phyloP scores from a whole-genome alignment of 306 rosid genomes.

The Quercus variabilis region DNA sequence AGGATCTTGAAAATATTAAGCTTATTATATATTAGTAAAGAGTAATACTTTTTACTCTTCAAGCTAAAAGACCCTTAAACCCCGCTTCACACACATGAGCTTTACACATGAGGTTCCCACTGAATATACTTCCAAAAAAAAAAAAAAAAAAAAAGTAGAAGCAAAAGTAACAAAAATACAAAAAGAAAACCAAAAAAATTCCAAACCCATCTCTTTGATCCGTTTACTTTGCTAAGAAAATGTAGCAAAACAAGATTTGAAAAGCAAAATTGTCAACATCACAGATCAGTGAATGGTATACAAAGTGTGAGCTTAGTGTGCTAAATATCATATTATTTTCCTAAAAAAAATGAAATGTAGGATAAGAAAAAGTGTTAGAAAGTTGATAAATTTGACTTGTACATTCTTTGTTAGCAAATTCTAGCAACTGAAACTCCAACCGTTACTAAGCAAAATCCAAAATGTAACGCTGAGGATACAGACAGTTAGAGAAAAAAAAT shows the following conservation, averaged over 20 bases:
- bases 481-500: no score
- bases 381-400: no score
- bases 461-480: no score
- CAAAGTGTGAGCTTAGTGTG: no score
- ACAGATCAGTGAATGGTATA: neutral
- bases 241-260: neutral
- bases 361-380: neutral
- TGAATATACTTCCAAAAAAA: neutral
- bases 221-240: slow-evolving; percentile 10
- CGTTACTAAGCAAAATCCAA: no score
- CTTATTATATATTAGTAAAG: slow-evolving; percentile 17
- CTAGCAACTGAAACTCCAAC: no score
- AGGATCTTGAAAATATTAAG: slow-evolving; percentile 24
- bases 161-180: neutral
- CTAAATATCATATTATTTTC: neutral
- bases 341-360: no score
- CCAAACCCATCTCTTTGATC: neutral
- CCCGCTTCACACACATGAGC: slow-evolving; percentile 57
- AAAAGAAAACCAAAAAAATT: neutral
- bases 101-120: slow-evolving; percentile 2
- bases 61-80: slow-evolving; percentile 63
- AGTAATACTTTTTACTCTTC: slow-evolving; percentile 22
- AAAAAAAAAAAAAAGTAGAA: neutral
- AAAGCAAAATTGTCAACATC: neutral
- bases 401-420: no score